A percentile compares a stretch with the other conserved stretches of the same genome.
Evolutionary conservation across 2,329 filamentous ascomycete species (phyloP).

Genomic region (Apiospora malaysiana): DNA sequence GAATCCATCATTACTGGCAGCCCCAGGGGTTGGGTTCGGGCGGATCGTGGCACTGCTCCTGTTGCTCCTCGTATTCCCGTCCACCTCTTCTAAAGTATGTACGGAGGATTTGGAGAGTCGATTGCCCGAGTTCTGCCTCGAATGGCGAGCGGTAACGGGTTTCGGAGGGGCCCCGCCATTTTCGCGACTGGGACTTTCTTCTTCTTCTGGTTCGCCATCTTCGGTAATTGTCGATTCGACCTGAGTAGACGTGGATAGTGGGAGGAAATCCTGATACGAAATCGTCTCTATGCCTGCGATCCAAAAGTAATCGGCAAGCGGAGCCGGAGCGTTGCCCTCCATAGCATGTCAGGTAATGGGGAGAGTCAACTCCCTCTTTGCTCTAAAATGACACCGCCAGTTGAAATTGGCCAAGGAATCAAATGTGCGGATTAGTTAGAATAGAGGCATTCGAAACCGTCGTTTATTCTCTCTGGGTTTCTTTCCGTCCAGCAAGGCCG

Average conservation of each 20-base stretch:
- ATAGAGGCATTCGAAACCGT: background rate
- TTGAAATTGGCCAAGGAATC: background rate
- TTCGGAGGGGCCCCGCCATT: conserved; percentile 36
- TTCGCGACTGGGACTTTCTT: conserved; percentile 28
- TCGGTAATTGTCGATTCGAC: conserved; percentile 67
- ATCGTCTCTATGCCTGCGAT: conserved; percentile 74
- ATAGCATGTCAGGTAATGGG: conserved; percentile 49
- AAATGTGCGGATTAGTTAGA: background rate
- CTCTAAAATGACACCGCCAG: conserved; percentile 24
- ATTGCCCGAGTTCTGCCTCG: conserved; percentile 63
- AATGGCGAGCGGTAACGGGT: conserved; percentile 57
- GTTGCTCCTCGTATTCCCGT: conserved; percentile 65
- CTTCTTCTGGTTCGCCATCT: conserved; percentile 60
- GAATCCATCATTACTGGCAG: conserved; percentile 40
- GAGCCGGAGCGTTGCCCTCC: conserved; percentile 68
- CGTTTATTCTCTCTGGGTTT: background rate
- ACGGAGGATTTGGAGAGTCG: conserved; percentile 60
- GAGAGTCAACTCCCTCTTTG: conserved; percentile 23
- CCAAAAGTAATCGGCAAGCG: conserved; percentile 78
- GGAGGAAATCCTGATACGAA: conserved; percentile 63
- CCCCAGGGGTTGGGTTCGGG: conserved; percentile 42
- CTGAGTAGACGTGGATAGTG: conserved; percentile 41
- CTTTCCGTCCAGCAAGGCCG: background rate
- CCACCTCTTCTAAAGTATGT: conserved; percentile 62
- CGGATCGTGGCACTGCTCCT: conserved; percentile 70